A percentile compares a stretch with the other conserved stretches of the same genome.
phyloP scores from a whole-genome alignment of 2,329 filamentous ascomycete species.

The Ascosphaera pollenicola region DNA sequence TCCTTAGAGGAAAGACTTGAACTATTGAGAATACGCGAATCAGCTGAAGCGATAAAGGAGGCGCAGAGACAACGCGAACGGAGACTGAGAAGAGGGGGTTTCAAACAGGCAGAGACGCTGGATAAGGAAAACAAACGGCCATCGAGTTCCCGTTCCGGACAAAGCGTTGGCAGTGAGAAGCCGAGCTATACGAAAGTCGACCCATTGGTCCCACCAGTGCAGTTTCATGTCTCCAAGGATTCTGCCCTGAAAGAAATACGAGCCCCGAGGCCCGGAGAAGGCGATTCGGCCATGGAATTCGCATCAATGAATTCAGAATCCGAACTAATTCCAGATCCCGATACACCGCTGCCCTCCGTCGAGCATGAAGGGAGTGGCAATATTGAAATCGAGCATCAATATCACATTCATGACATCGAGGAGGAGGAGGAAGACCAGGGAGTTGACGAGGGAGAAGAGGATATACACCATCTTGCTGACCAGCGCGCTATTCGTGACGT shows the following conservation, averaged over 20 bases:
- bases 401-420: conserved; percentile 42
- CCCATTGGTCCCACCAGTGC: too few species aligned
- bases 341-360: conserved; percentile 71
- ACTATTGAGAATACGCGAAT: conserved; percentile 64
- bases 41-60: conserved; percentile 37
- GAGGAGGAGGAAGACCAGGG: conserved; percentile 23
- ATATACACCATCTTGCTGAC: too few species aligned
- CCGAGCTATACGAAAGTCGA: too few species aligned
- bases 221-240: too few species aligned
- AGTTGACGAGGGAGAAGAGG: conserved; percentile 21
- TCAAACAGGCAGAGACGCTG: conserved; percentile 16
- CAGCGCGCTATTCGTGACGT: too few species aligned
- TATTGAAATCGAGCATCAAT: conserved; percentile 34
- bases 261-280: too few species aligned
- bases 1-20: conserved; percentile 67
- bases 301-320: too few species aligned
- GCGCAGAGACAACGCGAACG: conserved; percentile 46
- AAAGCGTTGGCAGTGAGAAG: too few species aligned
- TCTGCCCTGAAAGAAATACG: too few species aligned
- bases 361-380: conserved; percentile 39
- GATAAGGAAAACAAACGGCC: conserved; percentile 17
- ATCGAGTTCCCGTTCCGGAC: conserved; percentile 8
- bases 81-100: conserved; percentile 39
- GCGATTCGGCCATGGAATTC: too few species aligned
- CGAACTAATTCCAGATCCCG: conserved; percentile 48